Percentiles rank a stretch among this genome's conserved stretches.
These are phyloP conservation scores for Dioscorea zingiberensis DNA, from an alignment of 106 monocot species.

Conservation along the genomic window DNA sequence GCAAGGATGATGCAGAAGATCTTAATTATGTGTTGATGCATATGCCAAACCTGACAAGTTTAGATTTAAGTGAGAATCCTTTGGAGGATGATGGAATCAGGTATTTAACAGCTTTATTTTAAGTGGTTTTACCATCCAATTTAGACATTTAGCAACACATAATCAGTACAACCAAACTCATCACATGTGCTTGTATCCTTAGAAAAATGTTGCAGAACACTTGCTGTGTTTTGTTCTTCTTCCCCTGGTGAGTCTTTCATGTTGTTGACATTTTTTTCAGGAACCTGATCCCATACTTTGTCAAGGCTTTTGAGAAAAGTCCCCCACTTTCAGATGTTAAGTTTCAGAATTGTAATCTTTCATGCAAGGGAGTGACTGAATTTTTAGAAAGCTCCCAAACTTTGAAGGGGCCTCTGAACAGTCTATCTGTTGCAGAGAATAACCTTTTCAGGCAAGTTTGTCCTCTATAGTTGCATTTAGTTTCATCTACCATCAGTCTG, in stretches of 20 bases:
- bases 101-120: conserved; percentile 21
- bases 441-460: conserved; percentile 61
- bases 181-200: too few relatives aligned
- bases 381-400: conserved; percentile 36
- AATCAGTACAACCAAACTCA: too few relatives aligned
- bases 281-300: conserved; percentile 72
- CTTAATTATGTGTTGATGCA: conserved; percentile 45
- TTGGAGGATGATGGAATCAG: conserved; percentile 79
- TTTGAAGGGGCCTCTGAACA: conserved; percentile 38
- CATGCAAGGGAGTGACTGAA: conserved; percentile 45
- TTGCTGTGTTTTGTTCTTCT: neutral
- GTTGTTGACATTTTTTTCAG: conserved; percentile 28
- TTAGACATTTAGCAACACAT: too few relatives aligned
- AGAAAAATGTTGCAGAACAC: too few relatives aligned
- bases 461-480: neutral
- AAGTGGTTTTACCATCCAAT: too few relatives aligned
- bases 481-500: neutral
- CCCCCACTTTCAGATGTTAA: conserved; percentile 45
- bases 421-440: conserved; percentile 77
- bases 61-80: conserved; percentile 92
- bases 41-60: conserved; percentile 61
- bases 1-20: conserved; percentile 56
- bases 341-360: conserved; percentile 70
- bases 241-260: neutral
- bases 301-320: conserved; percentile 24